These are phyloP conservation scores for Hamigera avellanea DNA, from an alignment of 495 filamentous ascomycete genomes.

Conservation along the genomic window DNA sequence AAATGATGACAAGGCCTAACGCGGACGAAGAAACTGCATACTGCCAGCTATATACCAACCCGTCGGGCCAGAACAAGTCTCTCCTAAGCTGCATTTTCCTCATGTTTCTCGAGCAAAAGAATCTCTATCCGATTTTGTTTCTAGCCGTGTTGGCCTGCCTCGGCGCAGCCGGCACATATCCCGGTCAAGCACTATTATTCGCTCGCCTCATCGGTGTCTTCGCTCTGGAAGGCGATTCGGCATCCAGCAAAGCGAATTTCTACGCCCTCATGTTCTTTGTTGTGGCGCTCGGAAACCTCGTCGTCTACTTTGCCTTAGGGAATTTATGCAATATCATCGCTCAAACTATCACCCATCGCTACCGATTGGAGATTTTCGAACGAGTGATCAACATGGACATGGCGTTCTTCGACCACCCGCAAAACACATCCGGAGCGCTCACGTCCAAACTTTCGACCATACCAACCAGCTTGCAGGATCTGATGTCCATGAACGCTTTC, in stretches of 20 bases:
- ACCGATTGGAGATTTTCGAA: constrained; percentile 32
- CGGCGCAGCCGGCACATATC: constrained; percentile 3
- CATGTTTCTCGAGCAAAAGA: too few relatives aligned
- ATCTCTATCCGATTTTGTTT: too few relatives aligned
- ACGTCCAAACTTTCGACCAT: constrained; percentile 38
- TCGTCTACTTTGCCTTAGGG: constrained; percentile 14
- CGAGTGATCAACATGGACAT: constrained; percentile 37
- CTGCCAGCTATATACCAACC: too few relatives aligned
- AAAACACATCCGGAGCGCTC: constrained; percentile 29
- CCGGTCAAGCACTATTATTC: constrained; percentile 9
- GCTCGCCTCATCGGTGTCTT: constrained; percentile 4
- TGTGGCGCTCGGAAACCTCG: constrained; percentile 36
- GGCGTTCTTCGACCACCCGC: constrained; percentile 33
- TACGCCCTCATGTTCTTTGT: constrained; percentile 44
- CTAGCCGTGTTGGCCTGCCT: too few relatives aligned
- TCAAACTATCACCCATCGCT: constrained; percentile 26
- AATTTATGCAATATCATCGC: too few relatives aligned
- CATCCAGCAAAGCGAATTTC: constrained; percentile 13
- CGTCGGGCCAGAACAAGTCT: too few relatives aligned
- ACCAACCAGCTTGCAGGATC: constrained; percentile 43
- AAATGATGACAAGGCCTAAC: too few relatives aligned
- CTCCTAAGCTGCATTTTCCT: too few relatives aligned
- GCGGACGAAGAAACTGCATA: too few relatives aligned
- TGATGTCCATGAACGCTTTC: constrained; percentile 26
- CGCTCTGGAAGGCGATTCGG: background rate